Conservation (phyloP, 202 grass and related monocot genomes). For the Panicum virgatum region DNA sequence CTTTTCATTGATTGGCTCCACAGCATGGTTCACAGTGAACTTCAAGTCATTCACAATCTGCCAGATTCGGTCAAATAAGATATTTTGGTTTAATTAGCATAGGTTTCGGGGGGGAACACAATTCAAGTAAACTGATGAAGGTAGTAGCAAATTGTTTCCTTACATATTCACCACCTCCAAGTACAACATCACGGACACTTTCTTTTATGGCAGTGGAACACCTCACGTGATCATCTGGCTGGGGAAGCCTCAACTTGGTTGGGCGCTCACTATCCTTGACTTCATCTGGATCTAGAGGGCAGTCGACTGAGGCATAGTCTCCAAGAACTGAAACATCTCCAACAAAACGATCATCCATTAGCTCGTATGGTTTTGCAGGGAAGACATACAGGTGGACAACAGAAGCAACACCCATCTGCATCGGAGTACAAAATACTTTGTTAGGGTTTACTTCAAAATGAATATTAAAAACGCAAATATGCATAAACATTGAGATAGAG, state of each 20-base stretch:
- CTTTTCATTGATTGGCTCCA: constrained; percentile 83
- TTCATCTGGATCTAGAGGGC: constrained; percentile 83
- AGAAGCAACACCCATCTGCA: constrained; percentile 89
- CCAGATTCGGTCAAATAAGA: background rate
- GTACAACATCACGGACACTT: constrained; percentile 78
- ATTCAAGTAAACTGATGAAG: background rate
- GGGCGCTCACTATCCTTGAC: constrained; percentile 79
- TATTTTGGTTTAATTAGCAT: constrained; percentile 7
- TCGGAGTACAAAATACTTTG: constrained; percentile 27
- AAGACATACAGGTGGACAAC: constrained; percentile 86
- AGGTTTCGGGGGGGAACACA: background rate
- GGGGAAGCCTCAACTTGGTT: constrained; percentile 71
- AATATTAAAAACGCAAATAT: constrained; percentile 4
- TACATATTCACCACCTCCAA: constrained; percentile 96
- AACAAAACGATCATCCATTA: constrained; percentile 54
- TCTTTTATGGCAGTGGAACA: constrained; percentile 74
- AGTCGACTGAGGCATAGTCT: constrained; percentile 84
- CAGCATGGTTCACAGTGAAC: constrained; percentile 89
- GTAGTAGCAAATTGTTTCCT: constrained; percentile 11
- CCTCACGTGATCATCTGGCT: constrained; percentile 46
- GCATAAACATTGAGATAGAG: background rate
- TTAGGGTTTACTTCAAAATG: constrained; percentile 15
- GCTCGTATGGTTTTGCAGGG: constrained; percentile 82
- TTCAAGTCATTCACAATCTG: constrained; percentile 98
- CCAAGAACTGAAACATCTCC: constrained; percentile 81